Base-by-base conservation (phyloP, 164 flowering plant genomes). In the Vitis labrusca region DNA sequence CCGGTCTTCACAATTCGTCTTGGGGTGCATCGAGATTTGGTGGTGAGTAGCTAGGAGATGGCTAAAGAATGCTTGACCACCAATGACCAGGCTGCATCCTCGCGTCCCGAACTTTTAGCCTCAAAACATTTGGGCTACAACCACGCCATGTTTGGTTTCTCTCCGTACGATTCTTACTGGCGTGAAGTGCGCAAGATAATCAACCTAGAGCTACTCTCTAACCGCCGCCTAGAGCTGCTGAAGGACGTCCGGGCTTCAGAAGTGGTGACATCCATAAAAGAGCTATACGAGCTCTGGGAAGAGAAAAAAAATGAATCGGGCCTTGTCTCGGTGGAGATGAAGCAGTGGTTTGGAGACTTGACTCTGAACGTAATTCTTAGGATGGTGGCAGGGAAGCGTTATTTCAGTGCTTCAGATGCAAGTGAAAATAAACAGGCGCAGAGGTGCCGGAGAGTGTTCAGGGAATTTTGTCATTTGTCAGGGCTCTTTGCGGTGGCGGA, bases 351-450 rank as follows among this genome's bases (percentile, higher is more conserved):
- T 27, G 73, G 65, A 23, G 76, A 71, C 12, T 15, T 81, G 30
- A 64, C 61, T 0, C 19, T 83, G 27, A 81, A 80, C 27, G 67
- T 79, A 29, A 64, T 72, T 8, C 53, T 77, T 12, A 71, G 64
- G 67, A 72, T 74, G 71, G 70, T 82, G 0, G 74, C 64, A 0
- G 83, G 84, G 19, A 82, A 77, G 69, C 59, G 82, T 15, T 81
- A 10, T 29, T 52, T 9, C 2, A 67, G 64, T 10, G 29, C 16
- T 3, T 14, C 30, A 5, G n/a, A 15, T 2, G 37, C 8, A 50
- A 51, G 32, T 14, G 75, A 56, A 3, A 12, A 53, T 2, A 56
- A 15, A 6, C 68, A 61, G 57, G 37, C 67, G 17, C 2, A 19
- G 56, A 27, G 66, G 16, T 63, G 67, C 65, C 14, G 29, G 59